Evolutionary conservation across 2,329 filamentous ascomycete species (phyloP), one percentile per base, ranked within the genome.

Genomic region (Periconia sp.): DNA sequence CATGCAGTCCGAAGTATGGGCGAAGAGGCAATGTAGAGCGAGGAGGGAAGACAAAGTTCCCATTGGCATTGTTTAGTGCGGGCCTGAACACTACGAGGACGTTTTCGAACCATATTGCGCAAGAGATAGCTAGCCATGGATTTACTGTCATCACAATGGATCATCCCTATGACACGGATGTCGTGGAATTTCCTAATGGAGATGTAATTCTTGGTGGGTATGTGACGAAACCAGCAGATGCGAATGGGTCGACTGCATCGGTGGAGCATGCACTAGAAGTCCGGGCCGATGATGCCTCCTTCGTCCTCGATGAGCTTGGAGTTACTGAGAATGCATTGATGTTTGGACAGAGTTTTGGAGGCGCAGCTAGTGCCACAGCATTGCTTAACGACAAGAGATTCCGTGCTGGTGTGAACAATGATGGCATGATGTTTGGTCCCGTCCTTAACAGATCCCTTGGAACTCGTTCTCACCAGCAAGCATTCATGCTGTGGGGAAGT

Each of bases 141-240:
- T 77, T 72, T 41, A 62, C 70, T 0, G 72, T 79, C 4, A 59
- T 78, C 21, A 66, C 74, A 0, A 59, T 80, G 15, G 78, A 80
- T 40, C 76, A 79, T 35, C 69, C 76, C 0, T 76, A 74, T 36
- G 77, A 80, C 31, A 67, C 71, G 1, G 43, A 57, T 1, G 58
- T 76, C 11, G 69, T 80, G 8, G 72, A 77, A 42, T 78, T 76
- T 13, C 73, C 75, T 0, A 61, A 77, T 43, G 75, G 51, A 11
- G 43, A 50, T 26, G 42, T 54, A 18, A 52, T 54, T 12, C 33
- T 30, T 21, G 51, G 51, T 6, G 46, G 46, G 1, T 17, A 34
- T 6, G 45, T 54, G 3, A 24, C 15, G 6, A 42, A 36, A 23
- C 51, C 51, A 1, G 23, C 6, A 4, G 46, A 48, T 25, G 37